Conservation (phyloP, 495 filamentous ascomycete genomes). For the Chaetomidium leptoderma region DNA sequence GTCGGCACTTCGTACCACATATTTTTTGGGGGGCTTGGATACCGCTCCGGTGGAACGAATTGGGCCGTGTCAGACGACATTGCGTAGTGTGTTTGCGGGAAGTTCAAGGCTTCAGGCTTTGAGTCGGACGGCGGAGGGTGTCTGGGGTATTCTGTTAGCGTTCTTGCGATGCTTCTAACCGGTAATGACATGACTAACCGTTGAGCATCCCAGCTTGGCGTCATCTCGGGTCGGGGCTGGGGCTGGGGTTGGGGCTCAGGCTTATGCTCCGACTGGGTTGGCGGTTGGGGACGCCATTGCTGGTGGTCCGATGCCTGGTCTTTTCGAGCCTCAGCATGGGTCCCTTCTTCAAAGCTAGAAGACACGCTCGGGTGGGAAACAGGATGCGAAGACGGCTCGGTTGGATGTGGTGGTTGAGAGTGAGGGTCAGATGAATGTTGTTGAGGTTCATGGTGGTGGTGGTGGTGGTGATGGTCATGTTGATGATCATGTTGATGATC, state of each 20-base stretch:
- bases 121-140: slow-evolving; percentile 69
- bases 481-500: slow-evolving; percentile 16
- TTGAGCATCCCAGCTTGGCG: slow-evolving; percentile 41
- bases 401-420: slow-evolving; percentile 18
- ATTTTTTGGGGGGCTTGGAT: slow-evolving; percentile 76
- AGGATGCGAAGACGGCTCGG: slow-evolving; percentile 24
- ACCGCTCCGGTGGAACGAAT: slow-evolving; percentile 68
- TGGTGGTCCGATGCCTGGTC: slow-evolving; percentile 38
- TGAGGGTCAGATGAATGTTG: slow-evolving; percentile 16
- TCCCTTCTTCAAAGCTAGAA: slow-evolving; percentile 30
- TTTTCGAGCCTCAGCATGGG: slow-evolving; percentile 39
- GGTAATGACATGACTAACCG: slow-evolving; percentile 24
- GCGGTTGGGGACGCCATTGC: slow-evolving; percentile 25
- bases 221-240: slow-evolving; percentile 16
- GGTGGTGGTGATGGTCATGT: slow-evolving; percentile 10
- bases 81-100: slow-evolving; percentile 65
- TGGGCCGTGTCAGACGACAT: slow-evolving; percentile 69
- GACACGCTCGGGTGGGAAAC: slow-evolving; percentile 25
- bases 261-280: slow-evolving; percentile 27
- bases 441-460: slow-evolving; percentile 14
- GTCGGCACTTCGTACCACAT: slow-evolving; percentile 80
- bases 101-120: slow-evolving; percentile 70
- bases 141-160: slow-evolving; percentile 42
- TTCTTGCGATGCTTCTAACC: background rate
- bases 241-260: slow-evolving; percentile 23